Conservation (phyloP, 106 monocot genomes). For the Dendrobium catenatum region DNA sequence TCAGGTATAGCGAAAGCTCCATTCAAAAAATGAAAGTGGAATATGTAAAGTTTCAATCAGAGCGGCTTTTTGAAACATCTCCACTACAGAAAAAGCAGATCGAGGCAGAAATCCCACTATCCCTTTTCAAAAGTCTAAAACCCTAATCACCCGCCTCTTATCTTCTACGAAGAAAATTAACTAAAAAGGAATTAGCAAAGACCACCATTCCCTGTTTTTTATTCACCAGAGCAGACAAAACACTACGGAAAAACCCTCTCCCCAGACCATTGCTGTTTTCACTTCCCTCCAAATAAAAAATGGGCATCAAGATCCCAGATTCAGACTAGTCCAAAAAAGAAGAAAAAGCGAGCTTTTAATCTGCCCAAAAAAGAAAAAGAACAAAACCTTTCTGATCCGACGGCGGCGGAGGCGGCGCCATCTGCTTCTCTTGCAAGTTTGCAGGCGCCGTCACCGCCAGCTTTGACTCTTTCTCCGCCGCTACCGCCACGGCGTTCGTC, state of each 20-base stretch:
- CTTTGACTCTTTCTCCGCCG: slow-evolving; percentile 4
- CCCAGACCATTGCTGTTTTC: background rate
- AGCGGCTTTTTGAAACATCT: background rate
- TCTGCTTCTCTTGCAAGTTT: slow-evolving; percentile 1
- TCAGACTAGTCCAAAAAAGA: background rate
- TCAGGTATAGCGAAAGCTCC: background rate
- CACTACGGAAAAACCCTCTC: background rate
- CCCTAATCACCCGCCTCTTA: background rate
- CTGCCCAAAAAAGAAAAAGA: background rate
- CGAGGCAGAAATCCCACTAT: background rate
- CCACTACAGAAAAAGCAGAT: background rate
- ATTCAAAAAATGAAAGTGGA: slow-evolving; percentile 1
- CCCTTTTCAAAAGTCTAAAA: background rate
- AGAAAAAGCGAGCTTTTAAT: background rate
- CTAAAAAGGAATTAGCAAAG: background rate
- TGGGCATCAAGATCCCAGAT: background rate
- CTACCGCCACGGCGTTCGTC: background rate
- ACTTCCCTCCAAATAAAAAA: background rate
- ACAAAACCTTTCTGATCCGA: slow-evolving; percentile 14
- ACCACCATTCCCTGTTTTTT: background rate
- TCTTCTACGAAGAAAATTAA: background rate
- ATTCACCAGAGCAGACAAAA: slow-evolving; percentile 1
- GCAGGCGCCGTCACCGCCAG: background rate
- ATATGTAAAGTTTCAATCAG: background rate
- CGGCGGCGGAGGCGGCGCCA: slow-evolving; percentile 4